Evolutionary conservation across 495 filamentous ascomycete species (phyloP), one percentile per base, ranked within the genome.

Genomic region (Trichoderma gamsii): DNA sequence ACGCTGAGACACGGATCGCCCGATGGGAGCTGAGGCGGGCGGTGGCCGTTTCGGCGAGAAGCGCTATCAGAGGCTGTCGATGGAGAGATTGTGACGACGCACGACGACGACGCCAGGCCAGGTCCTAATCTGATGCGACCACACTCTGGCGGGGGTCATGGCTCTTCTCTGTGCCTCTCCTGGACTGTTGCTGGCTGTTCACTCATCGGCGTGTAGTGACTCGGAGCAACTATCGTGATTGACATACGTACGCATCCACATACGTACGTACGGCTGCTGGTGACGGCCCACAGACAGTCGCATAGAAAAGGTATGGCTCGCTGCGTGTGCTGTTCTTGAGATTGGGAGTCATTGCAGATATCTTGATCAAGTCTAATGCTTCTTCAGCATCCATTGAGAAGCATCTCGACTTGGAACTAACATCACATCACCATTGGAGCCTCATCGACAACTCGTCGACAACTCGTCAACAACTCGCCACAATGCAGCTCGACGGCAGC

Each of bases 401-500:
- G 35, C 8, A 9, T 6, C 35, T 49, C 18, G 44, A n/a, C 44
- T n/a, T 1, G 29, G 29, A 29, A 29, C 29, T 29, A 29, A 29
- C 29, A 29, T 4, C 29, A 29, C 29, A 29, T 29, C 4, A 29
- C 4, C 29, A 4, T 4, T 29, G 29, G 29, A 4, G 29, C 29
- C 29, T 29, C 29, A 4, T 29, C 29, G 1, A 29, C 29, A 29
- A 29, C 29, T 1, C 29, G 29, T 29, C 29, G 1, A 29, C 29
- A 29, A 29, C 29, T 1, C 4, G 4, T 29, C 29, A 49, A 8
- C 35, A 38, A 38, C 35, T 61, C 29, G 11, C 12, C 56, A 66
- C 43, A 29, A 67, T 68, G 66, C 66, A 63, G 66, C 21, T 59
- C 51, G 66, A 67, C 43, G 29, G 18, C 29, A n/a, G 44, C 66